Evolutionary conservation across 2,329 filamentous ascomycete species (phyloP).

Genomic region (Alternaria longipes): DNA sequence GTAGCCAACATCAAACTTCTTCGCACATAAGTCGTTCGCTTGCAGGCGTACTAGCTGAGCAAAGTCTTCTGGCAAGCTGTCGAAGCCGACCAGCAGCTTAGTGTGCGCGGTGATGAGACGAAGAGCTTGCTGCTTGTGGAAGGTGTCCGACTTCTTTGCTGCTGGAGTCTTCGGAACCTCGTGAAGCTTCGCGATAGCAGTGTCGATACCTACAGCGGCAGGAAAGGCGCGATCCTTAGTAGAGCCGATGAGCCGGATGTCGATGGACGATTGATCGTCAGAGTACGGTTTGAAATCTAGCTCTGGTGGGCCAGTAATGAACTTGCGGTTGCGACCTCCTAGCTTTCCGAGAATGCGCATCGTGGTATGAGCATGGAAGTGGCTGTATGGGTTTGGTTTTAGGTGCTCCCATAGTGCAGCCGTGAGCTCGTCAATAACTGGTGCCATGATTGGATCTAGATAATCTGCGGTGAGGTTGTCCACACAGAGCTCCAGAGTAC

Average conservation of each 20-base stretch:
- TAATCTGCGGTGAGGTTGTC: slow-evolving; percentile 99
- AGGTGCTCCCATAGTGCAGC: slow-evolving; percentile 96
- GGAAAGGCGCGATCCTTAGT: slow-evolving; percentile 90
- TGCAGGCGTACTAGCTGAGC: slow-evolving; percentile 85
- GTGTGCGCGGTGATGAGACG: slow-evolving; percentile 87
- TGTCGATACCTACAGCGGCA: slow-evolving; percentile 83
- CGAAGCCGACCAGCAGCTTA: slow-evolving; percentile 88
- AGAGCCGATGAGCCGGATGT: slow-evolving; percentile 87
- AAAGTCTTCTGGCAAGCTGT: slow-evolving; percentile 89
- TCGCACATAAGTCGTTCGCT: slow-evolving; percentile 81
- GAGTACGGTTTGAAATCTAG: slow-evolving; percentile 84
- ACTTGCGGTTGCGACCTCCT: slow-evolving; percentile 93
- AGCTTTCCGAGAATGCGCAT: slow-evolving; percentile 97
- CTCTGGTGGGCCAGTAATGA: slow-evolving; percentile 88
- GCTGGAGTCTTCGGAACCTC: slow-evolving; percentile 73
- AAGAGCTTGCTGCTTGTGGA: slow-evolving; percentile 94
- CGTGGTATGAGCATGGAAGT: slow-evolving; percentile 97
- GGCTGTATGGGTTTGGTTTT: slow-evolving; percentile 91
- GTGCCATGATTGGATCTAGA: slow-evolving; percentile 97
- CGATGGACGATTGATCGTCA: slow-evolving; percentile 87
- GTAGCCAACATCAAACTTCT: slow-evolving; percentile 75
- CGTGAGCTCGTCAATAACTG: slow-evolving; percentile 98
- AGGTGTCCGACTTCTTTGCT: slow-evolving; percentile 75
- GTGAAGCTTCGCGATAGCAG: slow-evolving; percentile 86
- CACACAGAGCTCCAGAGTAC: slow-evolving; percentile 94